These are phyloP conservation scores for Aureobasidium sp. DNA, from an alignment of 2,329 filamentous ascomycete species.

Conservation along the genomic window DNA sequence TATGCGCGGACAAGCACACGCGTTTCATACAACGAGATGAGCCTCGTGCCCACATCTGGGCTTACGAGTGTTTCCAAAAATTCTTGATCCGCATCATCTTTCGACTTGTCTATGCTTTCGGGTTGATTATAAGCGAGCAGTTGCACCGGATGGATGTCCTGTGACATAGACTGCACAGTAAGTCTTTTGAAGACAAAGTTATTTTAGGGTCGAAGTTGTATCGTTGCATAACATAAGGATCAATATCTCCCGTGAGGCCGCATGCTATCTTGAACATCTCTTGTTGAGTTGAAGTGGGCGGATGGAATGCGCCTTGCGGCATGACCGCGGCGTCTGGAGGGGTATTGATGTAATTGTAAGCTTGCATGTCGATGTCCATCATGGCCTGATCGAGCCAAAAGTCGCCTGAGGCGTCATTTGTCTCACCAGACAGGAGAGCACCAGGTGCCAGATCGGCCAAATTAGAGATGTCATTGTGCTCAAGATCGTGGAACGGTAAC, in stretches of 20 bases:
- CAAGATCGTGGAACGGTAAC: too few relatives aligned
- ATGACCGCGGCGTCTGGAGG: background rate
- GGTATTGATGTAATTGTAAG: background rate
- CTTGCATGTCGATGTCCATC: background rate
- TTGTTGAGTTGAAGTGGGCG: background rate
- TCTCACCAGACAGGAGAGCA: background rate
- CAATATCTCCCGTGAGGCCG: background rate
- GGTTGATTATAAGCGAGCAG: background rate
- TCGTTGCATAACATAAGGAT: background rate
- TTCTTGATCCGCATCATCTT: background rate
- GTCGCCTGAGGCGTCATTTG: background rate
- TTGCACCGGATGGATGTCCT: background rate
- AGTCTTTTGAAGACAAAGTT: conserved; percentile 1
- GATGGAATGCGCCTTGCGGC: background rate
- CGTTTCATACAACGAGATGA: background rate
- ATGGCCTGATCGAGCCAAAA: background rate
- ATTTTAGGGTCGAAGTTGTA: background rate
- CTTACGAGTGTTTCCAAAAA: background rate
- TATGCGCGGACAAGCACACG: background rate
- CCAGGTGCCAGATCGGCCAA: background rate
- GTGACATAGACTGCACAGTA: background rate
- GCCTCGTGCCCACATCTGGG: background rate
- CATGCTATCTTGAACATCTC: background rate
- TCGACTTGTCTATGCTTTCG: background rate
- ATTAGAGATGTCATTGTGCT: background rate